Conservation (phyloP, 148 eudicot species). For the Fallopia convolvulus region DNA sequence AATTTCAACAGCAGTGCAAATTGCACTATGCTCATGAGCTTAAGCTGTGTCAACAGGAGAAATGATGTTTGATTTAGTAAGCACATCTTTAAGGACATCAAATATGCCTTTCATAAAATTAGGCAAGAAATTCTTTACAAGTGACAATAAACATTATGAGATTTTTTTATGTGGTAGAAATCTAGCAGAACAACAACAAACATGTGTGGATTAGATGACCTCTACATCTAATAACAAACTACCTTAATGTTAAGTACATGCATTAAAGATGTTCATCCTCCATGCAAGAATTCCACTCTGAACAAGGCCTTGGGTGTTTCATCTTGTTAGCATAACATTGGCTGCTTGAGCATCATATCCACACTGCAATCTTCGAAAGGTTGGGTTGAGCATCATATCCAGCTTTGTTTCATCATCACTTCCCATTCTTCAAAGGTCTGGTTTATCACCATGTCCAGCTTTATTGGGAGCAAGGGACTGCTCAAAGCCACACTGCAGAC, state of each 20-base stretch:
- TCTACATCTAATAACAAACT: background rate
- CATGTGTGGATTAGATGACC: slow-evolving; percentile 1
- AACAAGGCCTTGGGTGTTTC: background rate
- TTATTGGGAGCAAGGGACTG: slow-evolving; percentile 55
- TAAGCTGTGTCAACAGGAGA: background rate
- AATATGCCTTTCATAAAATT: background rate
- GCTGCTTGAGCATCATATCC: background rate
- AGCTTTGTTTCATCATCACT: too few species aligned
- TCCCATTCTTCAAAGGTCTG: background rate
- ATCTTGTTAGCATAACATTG: background rate
- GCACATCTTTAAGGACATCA: background rate
- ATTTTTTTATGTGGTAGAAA: background rate
- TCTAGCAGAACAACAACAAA: background rate
- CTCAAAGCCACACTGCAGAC: slow-evolving; percentile 58
- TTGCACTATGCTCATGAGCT: background rate
- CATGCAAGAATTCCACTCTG: background rate
- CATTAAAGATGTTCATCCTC: background rate
- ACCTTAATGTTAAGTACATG: background rate
- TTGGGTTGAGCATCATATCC: slow-evolving; percentile 19
- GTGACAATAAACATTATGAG: background rate
- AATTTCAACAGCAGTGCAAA: background rate
- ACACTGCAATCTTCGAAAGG: background rate
- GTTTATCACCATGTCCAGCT: slow-evolving; percentile 44
- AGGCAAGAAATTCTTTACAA: background rate
- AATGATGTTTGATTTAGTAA: background rate